Conservation (phyloP, 176 grass and related monocot genomes). For the Pontederia crassipes region DNA sequence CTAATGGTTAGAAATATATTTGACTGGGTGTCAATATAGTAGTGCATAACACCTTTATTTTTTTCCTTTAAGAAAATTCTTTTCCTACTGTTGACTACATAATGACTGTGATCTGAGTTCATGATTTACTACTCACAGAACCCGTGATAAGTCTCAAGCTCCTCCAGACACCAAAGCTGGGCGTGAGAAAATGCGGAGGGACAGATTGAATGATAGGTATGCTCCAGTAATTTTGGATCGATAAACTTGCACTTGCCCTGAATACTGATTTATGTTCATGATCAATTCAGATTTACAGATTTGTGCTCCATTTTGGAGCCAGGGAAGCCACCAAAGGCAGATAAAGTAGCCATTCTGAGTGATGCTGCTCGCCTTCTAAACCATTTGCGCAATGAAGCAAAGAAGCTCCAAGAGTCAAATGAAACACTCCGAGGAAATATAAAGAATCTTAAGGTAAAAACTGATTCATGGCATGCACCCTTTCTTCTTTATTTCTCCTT, state of each 20-base stretch:
- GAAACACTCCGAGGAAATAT: constrained; percentile 40
- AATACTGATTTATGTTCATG: neutral
- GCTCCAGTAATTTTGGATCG: neutral
- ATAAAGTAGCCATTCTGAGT: constrained; percentile 54
- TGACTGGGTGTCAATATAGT: too few relatives aligned
- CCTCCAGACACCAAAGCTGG: constrained; percentile 56
- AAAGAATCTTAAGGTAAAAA: constrained; percentile 59
- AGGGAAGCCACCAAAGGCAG: constrained; percentile 45
- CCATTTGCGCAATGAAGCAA: constrained; percentile 41
- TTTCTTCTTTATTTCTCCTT: neutral
- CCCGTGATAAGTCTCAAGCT: constrained; percentile 35
- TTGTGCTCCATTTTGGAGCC: constrained; percentile 49
- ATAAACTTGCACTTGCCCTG: neutral
- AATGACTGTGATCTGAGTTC: neutral
- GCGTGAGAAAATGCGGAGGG: constrained; percentile 65
- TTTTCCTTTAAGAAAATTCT: too few relatives aligned
- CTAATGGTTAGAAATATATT: too few relatives aligned
- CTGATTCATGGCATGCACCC: neutral
- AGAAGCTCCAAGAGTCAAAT: constrained; percentile 58
- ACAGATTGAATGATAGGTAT: constrained; percentile 68
- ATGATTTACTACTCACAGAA: constrained; percentile 23
- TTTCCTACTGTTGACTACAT: too few relatives aligned
- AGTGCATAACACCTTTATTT: too few relatives aligned
- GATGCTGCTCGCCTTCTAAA: constrained; percentile 34
- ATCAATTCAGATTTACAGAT: constrained; percentile 48